Evolutionary conservation across 163 green algal species (phyloP).

Genomic region (Trebouxiophyceae sp.): DNA sequence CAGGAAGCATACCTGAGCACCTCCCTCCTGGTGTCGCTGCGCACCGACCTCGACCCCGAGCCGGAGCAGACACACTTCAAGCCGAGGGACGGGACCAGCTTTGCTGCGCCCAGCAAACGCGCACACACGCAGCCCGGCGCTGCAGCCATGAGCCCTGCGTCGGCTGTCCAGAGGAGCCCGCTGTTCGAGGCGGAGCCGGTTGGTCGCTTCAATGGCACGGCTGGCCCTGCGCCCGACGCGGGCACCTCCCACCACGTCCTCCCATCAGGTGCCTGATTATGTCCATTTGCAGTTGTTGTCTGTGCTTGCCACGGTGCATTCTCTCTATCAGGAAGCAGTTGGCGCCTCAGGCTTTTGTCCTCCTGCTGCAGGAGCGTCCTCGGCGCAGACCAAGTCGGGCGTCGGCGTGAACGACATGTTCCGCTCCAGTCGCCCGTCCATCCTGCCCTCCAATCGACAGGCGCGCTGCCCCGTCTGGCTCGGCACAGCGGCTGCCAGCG

Average conservation of each 20-base stretch:
- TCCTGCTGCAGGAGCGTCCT: background rate
- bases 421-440: background rate
- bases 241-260: background rate
- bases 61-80: too few species aligned
- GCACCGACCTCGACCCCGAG: too few species aligned
- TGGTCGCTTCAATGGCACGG: too few species aligned
- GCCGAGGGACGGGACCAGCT: too few species aligned
- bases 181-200: too few species aligned
- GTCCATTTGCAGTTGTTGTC: background rate
- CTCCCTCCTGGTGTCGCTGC: background rate
- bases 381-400: background rate
- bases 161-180: too few species aligned
- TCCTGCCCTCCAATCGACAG: background rate
- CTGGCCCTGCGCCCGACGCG: background rate
- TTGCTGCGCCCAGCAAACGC: too few species aligned
- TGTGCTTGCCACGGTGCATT: background rate
- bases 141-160: too few species aligned
- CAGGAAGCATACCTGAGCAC: background rate
- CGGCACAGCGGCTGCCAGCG: background rate
- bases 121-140: too few species aligned
- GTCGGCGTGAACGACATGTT: conserved; percentile 1
- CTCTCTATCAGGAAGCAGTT: too few species aligned
- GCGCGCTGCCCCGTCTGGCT: background rate
- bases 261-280: too few species aligned
- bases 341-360: background rate